Base-by-base conservation (phyloP, 1,139 yeast genomes). In the Tardiomyces blankii region DNA sequence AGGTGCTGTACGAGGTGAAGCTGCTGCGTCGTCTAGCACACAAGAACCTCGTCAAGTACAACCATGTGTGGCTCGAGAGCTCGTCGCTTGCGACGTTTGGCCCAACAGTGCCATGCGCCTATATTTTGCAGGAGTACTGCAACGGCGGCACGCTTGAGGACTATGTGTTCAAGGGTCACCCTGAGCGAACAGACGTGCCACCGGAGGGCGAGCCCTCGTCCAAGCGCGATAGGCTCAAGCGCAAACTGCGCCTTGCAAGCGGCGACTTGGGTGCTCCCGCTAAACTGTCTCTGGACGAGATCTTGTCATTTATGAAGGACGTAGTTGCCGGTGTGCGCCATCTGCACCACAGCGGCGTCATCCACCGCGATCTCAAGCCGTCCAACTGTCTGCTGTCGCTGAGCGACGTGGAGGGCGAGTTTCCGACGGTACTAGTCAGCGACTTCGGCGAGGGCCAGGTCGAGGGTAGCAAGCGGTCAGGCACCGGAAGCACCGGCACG, bases 371-470 rank as follows among this genome's bases (percentile, higher is more conserved):
- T 60, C 68, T 88, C 51, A 88, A 88, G 56, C 95, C 96, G 0
- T 83, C 94, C 0, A 88, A 88, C 55, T 86, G 95, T 62, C 66
- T 88, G 28, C 63, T 87, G 43, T 73, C 80, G 33, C 51, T 41
- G 13, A 53, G 49, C 5, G 55, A 48, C 25, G 43, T 49, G 35
- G 54, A 54, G 0, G 51, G 56, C 2, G 53, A 55, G 19, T 65
- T 82, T 6, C 95, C 95, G 0, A 75, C 74, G 19, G 76, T 85
- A 0, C 69, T 86, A 18, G 91, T 88, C 11, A 82, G 94, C 38
- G 96, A 88, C 64, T 83, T 88, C 61, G 96, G 96, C 1, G 96
- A 88, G 61, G 86, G 94, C 3, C 86, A 84, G 52, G 69, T 83
- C 53, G 80, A 81, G 42, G 87, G 84, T 1, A 70, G 73, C 23